Conservation (phyloP, 768 basidiomycete species). For the Postia placenta region DNA sequence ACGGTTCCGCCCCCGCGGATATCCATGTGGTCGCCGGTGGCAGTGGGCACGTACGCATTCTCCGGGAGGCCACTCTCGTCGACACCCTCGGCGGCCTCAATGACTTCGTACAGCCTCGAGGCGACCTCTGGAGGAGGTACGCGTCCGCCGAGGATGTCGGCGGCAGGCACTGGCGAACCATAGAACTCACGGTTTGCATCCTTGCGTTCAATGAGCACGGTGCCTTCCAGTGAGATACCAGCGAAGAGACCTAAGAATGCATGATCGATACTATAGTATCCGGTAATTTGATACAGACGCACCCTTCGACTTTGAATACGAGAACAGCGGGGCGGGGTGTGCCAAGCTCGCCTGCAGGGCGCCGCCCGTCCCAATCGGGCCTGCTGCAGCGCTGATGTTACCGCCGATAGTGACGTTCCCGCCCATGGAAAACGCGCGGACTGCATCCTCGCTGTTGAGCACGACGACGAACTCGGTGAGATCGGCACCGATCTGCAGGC, state of each 20-base stretch:
- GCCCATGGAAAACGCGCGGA: constrained; percentile 90
- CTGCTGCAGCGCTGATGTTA: constrained; percentile 77
- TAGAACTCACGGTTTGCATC: constrained; percentile 97
- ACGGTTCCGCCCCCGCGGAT: constrained; percentile 47
- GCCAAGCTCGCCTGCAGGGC: constrained; percentile 82
- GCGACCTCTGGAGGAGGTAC: constrained; percentile 98
- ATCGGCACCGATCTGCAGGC: constrained; percentile 93
- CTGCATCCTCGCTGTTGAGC: constrained; percentile 93
- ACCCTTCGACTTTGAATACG: constrained; percentile 95
- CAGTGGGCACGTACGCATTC: constrained; percentile 70
- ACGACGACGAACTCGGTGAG: constrained; percentile 95
- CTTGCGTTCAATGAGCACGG: constrained; percentile 89
- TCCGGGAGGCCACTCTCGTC: constrained; percentile 82
- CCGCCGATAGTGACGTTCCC: constrained; percentile 97
- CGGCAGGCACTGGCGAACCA: constrained; percentile 82
- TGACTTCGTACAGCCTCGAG: constrained; percentile 87
- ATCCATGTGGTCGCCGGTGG: constrained; percentile 52
- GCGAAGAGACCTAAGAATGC: constrained; percentile 78
- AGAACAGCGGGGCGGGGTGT: constrained; percentile 96
- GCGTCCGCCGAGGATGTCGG: constrained; percentile 86
- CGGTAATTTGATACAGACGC: constrained; percentile 16
- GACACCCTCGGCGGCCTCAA: constrained; percentile 91
- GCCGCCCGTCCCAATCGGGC: constrained; percentile 92
- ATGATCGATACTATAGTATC: background rate
- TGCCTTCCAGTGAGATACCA: constrained; percentile 91